phyloP scores from a whole-genome alignment of 2,329 filamentous ascomycete species.

The Penicillium sp. region DNA sequence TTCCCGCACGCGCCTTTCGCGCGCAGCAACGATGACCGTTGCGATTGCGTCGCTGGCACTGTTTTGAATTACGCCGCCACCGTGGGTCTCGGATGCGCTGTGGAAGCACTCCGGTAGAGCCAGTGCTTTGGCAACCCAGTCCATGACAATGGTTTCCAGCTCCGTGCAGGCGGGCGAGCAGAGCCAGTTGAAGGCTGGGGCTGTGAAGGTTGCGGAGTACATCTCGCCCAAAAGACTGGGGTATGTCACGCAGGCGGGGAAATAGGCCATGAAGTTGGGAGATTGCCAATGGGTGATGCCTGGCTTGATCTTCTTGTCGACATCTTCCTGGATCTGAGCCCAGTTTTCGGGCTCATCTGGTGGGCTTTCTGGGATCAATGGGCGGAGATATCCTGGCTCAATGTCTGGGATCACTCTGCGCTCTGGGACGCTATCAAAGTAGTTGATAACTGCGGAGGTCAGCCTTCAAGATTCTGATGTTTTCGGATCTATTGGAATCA shows the following conservation, averaged over 20 bases:
- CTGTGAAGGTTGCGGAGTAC: slow-evolving; percentile 85
- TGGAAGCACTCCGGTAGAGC: slow-evolving; percentile 72
- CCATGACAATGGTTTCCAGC: slow-evolving; percentile 87
- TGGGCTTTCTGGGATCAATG: slow-evolving; percentile 73
- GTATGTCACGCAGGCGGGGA: slow-evolving; percentile 78
- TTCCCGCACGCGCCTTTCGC: slow-evolving; percentile 73
- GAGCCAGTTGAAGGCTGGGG: slow-evolving; percentile 95
- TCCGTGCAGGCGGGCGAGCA: slow-evolving; percentile 91
- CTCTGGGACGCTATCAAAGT: slow-evolving; percentile 73
- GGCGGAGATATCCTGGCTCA: slow-evolving; percentile 80
- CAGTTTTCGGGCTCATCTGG: slow-evolving; percentile 68
- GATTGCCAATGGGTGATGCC: slow-evolving; percentile 94
- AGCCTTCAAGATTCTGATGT: not conserved
- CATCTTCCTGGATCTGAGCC: slow-evolving; percentile 77
- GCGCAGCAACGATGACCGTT: slow-evolving; percentile 81
- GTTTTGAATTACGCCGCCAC: slow-evolving; percentile 93
- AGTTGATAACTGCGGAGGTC: slow-evolving; percentile 66
- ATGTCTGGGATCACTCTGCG: slow-evolving; percentile 75
- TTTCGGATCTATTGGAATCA: not conserved
- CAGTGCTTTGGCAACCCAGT: slow-evolving; percentile 82
- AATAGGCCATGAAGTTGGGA: slow-evolving; percentile 95
- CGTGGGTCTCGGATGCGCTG: slow-evolving; percentile 64
- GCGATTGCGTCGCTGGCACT: slow-evolving; percentile 85
- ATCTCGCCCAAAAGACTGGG: slow-evolving; percentile 87
- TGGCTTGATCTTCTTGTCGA: slow-evolving; percentile 83